These are phyloP conservation scores for Pyrenula aspistea DNA, from an alignment of 495 filamentous ascomycete genomes.

Conservation along the genomic window DNA sequence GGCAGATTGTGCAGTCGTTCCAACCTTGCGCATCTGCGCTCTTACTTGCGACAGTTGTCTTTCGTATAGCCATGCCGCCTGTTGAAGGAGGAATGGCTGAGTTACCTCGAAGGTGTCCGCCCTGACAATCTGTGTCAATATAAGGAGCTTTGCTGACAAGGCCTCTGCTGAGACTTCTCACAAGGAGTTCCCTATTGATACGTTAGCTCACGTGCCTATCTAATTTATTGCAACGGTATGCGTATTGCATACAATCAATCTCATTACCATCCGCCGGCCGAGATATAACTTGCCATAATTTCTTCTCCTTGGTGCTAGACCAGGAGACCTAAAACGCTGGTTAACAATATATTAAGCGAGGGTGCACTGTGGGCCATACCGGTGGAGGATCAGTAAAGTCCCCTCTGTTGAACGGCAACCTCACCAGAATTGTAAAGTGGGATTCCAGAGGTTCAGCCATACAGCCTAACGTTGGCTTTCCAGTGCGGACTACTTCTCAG, in stretches of 20 bases:
- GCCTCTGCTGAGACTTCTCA: conserved; percentile 29
- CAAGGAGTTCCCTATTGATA: conserved; percentile 64
- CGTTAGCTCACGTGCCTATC: too few relatives aligned
- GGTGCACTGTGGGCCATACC: conserved; percentile 33
- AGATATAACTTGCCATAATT: conserved; percentile 84
- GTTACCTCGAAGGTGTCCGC: conserved; percentile 59
- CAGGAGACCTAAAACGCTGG: conserved; percentile 41
- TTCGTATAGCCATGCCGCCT: conserved; percentile 92
- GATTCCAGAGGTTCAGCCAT: conserved; percentile 2
- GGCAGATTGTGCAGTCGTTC: conserved; percentile 28
- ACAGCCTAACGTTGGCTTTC: too few relatives aligned
- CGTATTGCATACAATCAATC: conserved; percentile 58
- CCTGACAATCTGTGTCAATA: conserved; percentile 19
- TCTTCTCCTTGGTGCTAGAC: conserved; percentile 72
- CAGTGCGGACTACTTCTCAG: too few relatives aligned
- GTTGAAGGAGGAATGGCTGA: conserved; percentile 79
- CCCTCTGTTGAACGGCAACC: conserved; percentile 75
- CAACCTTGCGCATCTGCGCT: conserved; percentile 77
- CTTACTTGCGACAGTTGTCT: conserved; percentile 77
- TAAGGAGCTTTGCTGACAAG: neutral
- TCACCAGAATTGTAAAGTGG: conserved; percentile 66
- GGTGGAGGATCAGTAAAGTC: conserved; percentile 84
- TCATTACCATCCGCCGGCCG: conserved; percentile 58
- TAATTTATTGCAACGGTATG: neutral
- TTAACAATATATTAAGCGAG: conserved; percentile 4